A percentile compares a stretch with the other conserved stretches of the same genome.
These are phyloP conservation scores for Baudoinia panamericana DNA, from an alignment of 495 filamentous ascomycete species.

Conservation along the genomic window DNA sequence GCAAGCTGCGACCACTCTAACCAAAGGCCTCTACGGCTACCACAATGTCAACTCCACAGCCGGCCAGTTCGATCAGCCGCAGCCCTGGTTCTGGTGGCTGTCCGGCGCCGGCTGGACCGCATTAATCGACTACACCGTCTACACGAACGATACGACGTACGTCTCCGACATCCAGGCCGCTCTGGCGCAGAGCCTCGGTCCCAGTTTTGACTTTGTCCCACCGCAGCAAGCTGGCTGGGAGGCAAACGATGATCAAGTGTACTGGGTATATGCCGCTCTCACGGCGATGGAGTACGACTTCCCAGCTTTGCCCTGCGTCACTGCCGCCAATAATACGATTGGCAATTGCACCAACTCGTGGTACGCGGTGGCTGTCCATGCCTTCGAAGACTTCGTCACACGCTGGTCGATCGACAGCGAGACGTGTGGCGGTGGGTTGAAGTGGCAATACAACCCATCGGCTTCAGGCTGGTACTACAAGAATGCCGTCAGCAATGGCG, in stretches of 20 bases:
- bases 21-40: not conserved
- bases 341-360: conserved; percentile 4
- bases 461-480: conserved; percentile 73
- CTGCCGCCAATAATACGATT: not conserved
- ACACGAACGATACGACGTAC: conserved; percentile 7
- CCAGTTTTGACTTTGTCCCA: conserved; percentile 5
- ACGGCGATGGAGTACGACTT: conserved; percentile 7
- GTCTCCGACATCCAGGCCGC: conserved; percentile 4
- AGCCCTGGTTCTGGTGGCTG: conserved; percentile 9
- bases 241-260: conserved; percentile 8
- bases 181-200: not conserved
- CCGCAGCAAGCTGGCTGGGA: conserved; percentile 4
- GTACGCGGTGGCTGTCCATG: conserved; percentile 1
- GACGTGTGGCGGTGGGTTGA: conserved; percentile 28
- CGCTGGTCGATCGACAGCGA: conserved; percentile 33
- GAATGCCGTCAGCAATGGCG: conserved; percentile 67
- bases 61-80: not conserved
- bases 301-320: not conserved
- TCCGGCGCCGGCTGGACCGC: conserved; percentile 4
- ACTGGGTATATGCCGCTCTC: conserved; percentile 4
- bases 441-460: conserved; percentile 74
- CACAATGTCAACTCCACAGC: not conserved
- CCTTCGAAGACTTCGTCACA: conserved; percentile 8
- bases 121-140: conserved; percentile 6
- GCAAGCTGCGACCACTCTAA: not conserved